Evolutionary conservation across 2,329 filamentous ascomycete species (phyloP).

Genomic region (Verticillium zaregamsianum): DNA sequence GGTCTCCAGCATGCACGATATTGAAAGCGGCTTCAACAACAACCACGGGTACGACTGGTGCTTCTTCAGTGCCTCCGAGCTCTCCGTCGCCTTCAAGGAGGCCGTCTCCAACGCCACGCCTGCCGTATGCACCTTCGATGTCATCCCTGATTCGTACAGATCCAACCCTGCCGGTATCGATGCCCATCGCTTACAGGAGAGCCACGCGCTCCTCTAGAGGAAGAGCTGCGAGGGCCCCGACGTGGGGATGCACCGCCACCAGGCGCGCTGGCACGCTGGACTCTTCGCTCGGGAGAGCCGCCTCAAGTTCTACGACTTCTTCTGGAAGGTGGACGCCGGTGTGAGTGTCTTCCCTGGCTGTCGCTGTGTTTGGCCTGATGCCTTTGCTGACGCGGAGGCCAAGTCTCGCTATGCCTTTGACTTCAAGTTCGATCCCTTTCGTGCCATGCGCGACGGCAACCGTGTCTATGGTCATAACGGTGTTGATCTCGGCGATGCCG

Average conservation of each 20-base stretch:
- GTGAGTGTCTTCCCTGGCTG: conserved; percentile 32
- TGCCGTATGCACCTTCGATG: conserved; percentile 67
- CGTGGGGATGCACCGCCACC: conserved; percentile 66
- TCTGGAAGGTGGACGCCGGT: conserved; percentile 57
- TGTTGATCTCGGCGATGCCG: conserved; percentile 39
- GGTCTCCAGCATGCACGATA: conserved; percentile 64
- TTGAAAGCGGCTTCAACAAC: conserved; percentile 59
- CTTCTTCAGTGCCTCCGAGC: conserved; percentile 79
- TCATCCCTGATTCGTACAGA: conserved; percentile 75
- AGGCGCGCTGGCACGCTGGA: conserved; percentile 80
- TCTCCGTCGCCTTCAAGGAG: conserved; percentile 72
- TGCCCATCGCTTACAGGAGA: conserved; percentile 59
- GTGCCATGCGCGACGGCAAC: conserved; percentile 79
- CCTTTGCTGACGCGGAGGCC: conserved; percentile 13
- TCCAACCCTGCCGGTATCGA: conserved; percentile 69
- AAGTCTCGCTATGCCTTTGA: conserved; percentile 51
- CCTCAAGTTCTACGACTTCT: conserved; percentile 56
- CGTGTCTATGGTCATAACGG: conserved; percentile 70
- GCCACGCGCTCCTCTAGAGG: conserved; percentile 57
- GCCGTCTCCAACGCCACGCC: conserved; percentile 64
- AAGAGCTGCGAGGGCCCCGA: conserved; percentile 58
- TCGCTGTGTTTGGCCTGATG: background rate
- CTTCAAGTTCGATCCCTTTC: conserved; percentile 81
- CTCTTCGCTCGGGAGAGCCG: conserved; percentile 77
- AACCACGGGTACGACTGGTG: conserved; percentile 86